Evolutionary conservation across 495 filamentous ascomycete species (phyloP), one percentile per base, ranked within the genome.

Genomic region (Platismatia glauca): DNA sequence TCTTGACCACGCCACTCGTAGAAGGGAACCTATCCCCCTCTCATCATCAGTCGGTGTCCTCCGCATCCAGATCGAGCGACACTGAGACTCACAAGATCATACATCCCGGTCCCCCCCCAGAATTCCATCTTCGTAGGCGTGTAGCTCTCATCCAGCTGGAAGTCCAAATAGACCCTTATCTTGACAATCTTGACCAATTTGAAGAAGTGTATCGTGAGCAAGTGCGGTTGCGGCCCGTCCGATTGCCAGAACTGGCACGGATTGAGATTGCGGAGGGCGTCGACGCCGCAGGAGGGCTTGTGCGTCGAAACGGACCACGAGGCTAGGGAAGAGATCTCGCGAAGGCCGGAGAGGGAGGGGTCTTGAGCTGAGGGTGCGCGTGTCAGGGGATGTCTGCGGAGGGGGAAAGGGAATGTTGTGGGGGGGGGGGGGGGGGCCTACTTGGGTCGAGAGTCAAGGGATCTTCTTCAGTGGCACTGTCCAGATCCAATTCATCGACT

Each of bases 41-140:
- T 7, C 48, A 24, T 31, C 24, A 31, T 29, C 48, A 29, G 27
- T 9, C 27, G 13, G 11, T 31, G 16, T 52, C 27, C 24, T 52
- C 13, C 24, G 13, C 48, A 7, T 7, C 1, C 48, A 31, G 4
- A 52, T 16, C 4, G 27, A 52, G 24, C 48, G 15, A 52, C 24
- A 52, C 31, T 6, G 27, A 2, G 48, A 52, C 48, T 31, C 48
- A 52, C 84, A 9, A 96, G 81, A 72, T 95, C 90, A 71, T 97
- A 90, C 56, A 86, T 84, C 27, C 90, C 86, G 66, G 89, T 95
- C 13, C 94, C 94, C 7, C 91, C 92, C 24, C 86, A 79, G 67
- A 97, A 89, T 13, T 84, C 77, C 68, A 98, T 92, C 66, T 89
- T 87, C 1, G 92, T 97, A 3, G 94, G 94, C n/a, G 94, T 98